Evolutionary conservation across 2,329 filamentous ascomycete genomes (phyloP).

Genomic region (Thielaviopsis ethacetica): DNA sequence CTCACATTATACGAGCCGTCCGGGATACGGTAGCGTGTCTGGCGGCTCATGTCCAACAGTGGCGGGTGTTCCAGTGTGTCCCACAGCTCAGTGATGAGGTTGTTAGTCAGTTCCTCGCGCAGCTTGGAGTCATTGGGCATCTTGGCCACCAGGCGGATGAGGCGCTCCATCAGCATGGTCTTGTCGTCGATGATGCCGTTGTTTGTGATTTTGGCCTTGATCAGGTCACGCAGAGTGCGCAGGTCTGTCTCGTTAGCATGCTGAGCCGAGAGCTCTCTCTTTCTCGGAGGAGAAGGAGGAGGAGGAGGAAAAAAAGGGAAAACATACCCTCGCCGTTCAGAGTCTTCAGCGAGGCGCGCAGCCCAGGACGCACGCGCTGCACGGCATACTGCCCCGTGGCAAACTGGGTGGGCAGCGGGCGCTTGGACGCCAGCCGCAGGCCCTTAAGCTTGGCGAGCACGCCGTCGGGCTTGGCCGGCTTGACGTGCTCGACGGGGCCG

Average conservation of each 20-base stretch:
- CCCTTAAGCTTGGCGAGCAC: slow-evolving; percentile 16
- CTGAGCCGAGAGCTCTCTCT: too few species aligned
- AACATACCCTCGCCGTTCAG: slow-evolving; percentile 30
- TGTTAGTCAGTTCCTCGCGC: slow-evolving; percentile 46
- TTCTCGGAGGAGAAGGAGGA: not conserved
- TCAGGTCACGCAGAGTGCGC: slow-evolving; percentile 42
- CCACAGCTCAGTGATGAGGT: slow-evolving; percentile 55
- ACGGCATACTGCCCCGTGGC: slow-evolving; percentile 44
- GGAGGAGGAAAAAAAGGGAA: not conserved
- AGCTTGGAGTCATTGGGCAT: slow-evolving; percentile 46
- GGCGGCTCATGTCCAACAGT: slow-evolving; percentile 43
- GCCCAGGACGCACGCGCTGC: slow-evolving; percentile 30
- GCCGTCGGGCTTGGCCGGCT: not conserved
- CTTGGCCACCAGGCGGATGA: slow-evolving; percentile 52
- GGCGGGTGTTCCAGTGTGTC: slow-evolving; percentile 57
- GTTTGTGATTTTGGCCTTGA: slow-evolving; percentile 47
- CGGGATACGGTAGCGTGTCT: slow-evolving; percentile 48
- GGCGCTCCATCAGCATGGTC: slow-evolving; percentile 59
- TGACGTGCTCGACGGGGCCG: slow-evolving; percentile 1
- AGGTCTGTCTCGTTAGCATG: slow-evolving; percentile 23
- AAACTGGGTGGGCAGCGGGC: slow-evolving; percentile 46
- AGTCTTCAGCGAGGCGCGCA: slow-evolving; percentile 40
- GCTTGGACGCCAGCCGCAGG: slow-evolving; percentile 30
- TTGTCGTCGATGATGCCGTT: slow-evolving; percentile 53
- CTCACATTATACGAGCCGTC: slow-evolving; percentile 53